phyloP scores from a whole-genome alignment of 2,329 filamentous ascomycete species.

The Nannizziopsis arthrosporioides region DNA sequence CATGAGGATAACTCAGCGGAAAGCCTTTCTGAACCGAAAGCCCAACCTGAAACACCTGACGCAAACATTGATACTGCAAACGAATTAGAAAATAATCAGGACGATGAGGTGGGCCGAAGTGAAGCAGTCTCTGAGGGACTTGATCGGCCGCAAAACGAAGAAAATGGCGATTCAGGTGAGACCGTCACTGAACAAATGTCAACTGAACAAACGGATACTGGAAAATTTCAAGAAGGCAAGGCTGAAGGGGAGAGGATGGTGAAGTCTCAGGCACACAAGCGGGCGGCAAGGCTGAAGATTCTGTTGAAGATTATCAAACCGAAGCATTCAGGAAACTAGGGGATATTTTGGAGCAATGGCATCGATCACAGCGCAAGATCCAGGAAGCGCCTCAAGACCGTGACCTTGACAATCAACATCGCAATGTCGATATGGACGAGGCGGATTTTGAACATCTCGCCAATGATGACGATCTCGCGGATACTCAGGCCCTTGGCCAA shows the following conservation, averaged over 20 bases:
- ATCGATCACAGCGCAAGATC: constrained; percentile 78
- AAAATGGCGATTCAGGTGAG: constrained; percentile 38
- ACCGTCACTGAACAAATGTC: constrained; percentile 34
- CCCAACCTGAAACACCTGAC: constrained; percentile 18
- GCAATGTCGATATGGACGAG: constrained; percentile 59
- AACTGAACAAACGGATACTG: constrained; percentile 37
- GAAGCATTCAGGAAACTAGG: constrained; percentile 91
- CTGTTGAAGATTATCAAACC: constrained; percentile 34
- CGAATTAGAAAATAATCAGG: constrained; percentile 40
- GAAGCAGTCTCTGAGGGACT: constrained; percentile 31
- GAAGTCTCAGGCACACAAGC: constrained; percentile 15
- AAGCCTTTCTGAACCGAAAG: constrained; percentile 21
- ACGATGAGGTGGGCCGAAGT: constrained; percentile 41
- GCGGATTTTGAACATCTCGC: constrained; percentile 90
- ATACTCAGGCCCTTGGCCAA: constrained; percentile 82
- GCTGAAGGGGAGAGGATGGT: constrained; percentile 34
- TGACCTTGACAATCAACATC: constrained; percentile 42
- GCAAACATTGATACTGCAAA: constrained; percentile 32
- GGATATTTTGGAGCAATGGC: constrained; percentile 85
- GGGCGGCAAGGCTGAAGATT: constrained; percentile 28
- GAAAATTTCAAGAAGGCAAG: constrained; percentile 35
- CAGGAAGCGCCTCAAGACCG: constrained; percentile 46
- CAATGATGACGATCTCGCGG: constrained; percentile 68
- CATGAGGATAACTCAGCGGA: constrained; percentile 36
- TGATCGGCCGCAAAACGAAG: constrained; percentile 32